These are phyloP conservation scores for Aspergillus nidulans DNA, from an alignment of 495 filamentous ascomycete genomes.

Conservation along the genomic window DNA sequence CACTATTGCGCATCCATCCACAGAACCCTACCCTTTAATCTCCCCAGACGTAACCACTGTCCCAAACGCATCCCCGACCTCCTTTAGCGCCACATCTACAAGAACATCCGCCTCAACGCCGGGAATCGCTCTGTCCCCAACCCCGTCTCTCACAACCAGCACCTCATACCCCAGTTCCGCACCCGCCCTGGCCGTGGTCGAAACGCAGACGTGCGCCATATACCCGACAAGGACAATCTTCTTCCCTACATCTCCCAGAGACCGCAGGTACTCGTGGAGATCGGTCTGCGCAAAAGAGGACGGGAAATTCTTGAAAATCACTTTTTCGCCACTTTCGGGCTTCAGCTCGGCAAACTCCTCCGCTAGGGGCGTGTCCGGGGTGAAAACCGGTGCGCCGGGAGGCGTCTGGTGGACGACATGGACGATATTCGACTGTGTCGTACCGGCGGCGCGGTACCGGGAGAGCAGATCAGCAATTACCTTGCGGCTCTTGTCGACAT, in stretches of 20 bases:
- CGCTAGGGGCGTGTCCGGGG: conserved; percentile 46
- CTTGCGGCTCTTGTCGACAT: conserved; percentile 41
- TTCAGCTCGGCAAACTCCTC: conserved; percentile 50
- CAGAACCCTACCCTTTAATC: conserved; percentile 18
- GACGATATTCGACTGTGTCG: conserved; percentile 27
- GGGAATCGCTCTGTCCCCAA: conserved; percentile 58
- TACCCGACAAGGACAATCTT: conserved; percentile 52
- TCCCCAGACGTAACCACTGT: conserved; percentile 38
- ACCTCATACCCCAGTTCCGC: conserved; percentile 56
- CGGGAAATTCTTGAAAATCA: conserved; percentile 44
- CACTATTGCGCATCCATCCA: no score
- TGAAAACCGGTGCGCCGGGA: conserved; percentile 56
- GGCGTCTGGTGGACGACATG: conserved; percentile 54
- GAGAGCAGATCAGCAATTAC: conserved; percentile 46
- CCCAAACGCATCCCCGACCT: conserved; percentile 45
- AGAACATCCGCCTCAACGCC: conserved; percentile 39
- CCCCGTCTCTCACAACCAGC: conserved; percentile 48
- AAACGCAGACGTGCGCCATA: conserved; percentile 62
- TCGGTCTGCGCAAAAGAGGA: conserved; percentile 46
- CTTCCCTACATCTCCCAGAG: conserved; percentile 30
- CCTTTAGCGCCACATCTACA: conserved; percentile 35
- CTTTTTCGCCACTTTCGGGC: conserved; percentile 41
- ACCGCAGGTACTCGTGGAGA: conserved; percentile 35
- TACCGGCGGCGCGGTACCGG: conserved; percentile 44
- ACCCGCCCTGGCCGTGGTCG: conserved; percentile 53